Evolutionary conservation across 306 rosid genomes (phyloP).

Genomic region (Casuarina cunninghamiana): DNA sequence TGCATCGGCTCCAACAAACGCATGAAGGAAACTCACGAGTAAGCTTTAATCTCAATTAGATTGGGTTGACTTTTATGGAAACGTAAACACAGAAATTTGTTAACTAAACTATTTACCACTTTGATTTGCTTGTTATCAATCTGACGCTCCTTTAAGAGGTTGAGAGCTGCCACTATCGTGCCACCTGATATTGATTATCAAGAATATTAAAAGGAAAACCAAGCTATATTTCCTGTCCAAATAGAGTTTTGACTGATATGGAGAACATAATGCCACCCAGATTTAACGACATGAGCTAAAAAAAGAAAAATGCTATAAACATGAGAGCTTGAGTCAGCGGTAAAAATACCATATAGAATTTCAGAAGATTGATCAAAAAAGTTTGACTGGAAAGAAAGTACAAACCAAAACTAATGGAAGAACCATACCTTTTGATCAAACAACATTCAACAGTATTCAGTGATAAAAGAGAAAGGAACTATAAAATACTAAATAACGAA

Average conservation of each 20-base stretch:
- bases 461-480: not conserved
- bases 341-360: not conserved
- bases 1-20: not conserved
- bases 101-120: conserved; percentile 59
- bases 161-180: conserved; percentile 76
- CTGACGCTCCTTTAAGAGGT: conserved; percentile 75
- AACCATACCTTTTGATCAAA: not conserved
- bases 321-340: not conserved
- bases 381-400: not conserved
- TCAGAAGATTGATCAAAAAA: not conserved
- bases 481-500: not conserved
- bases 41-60: conserved; percentile 7
- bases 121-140: conserved; percentile 68
- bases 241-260: conserved; percentile 3
- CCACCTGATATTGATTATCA: conserved; percentile 61
- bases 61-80: not conserved
- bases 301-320: not conserved
- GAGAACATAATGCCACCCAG: conserved; percentile 11
- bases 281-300: not conserved
- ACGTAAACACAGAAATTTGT: not conserved
- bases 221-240: conserved; percentile 11
- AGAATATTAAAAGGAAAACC: not conserved
- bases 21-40: not conserved
- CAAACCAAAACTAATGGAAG: not conserved
- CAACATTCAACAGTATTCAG: not conserved